These are phyloP conservation scores for Lepraria neglecta DNA, from an alignment of 495 filamentous ascomycete genomes.

Conservation along the genomic window DNA sequence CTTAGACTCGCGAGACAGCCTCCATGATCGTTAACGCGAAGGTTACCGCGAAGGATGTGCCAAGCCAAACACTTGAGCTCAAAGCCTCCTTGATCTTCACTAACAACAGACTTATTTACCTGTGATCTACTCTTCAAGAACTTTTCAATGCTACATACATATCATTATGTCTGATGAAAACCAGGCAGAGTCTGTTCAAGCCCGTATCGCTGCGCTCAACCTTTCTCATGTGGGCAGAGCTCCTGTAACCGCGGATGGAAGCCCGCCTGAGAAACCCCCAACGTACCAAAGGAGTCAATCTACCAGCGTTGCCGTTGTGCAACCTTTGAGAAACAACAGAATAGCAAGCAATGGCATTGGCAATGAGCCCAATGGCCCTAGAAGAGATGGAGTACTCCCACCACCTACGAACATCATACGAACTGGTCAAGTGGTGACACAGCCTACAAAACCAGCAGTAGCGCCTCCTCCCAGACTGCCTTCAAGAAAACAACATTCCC, in stretches of 20 bases:
- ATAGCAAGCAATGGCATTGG: conserved; percentile 34
- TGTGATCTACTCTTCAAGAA: not conserved
- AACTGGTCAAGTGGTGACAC: conserved; percentile 27
- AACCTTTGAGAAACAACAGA: conserved; percentile 36
- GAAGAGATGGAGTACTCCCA: conserved; percentile 31
- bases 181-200: conserved; percentile 47
- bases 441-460: conserved; percentile 38
- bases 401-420: conserved; percentile 30
- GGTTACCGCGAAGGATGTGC: conserved; percentile 10
- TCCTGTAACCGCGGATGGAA: conserved; percentile 31
- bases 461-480: conserved; percentile 44
- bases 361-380: conserved; percentile 40
- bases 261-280: conserved; percentile 25
- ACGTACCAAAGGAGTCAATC: conserved; percentile 39
- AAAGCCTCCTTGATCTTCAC: not conserved
- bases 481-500: conserved; percentile 40
- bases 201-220: conserved; percentile 55
- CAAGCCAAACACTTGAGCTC: not conserved
- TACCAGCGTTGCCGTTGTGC: conserved; percentile 44
- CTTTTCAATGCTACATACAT: conserved; percentile 6
- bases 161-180: conserved; percentile 36
- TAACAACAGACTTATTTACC: not conserved
- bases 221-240: conserved; percentile 47
- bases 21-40: conserved; percentile 3
- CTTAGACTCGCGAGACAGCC: too few relatives aligned